Evolutionary conservation across 106 monocot genomes (phyloP), one percentile per base, ranked within the genome.

Genomic region (Ottelia alismoides): DNA sequence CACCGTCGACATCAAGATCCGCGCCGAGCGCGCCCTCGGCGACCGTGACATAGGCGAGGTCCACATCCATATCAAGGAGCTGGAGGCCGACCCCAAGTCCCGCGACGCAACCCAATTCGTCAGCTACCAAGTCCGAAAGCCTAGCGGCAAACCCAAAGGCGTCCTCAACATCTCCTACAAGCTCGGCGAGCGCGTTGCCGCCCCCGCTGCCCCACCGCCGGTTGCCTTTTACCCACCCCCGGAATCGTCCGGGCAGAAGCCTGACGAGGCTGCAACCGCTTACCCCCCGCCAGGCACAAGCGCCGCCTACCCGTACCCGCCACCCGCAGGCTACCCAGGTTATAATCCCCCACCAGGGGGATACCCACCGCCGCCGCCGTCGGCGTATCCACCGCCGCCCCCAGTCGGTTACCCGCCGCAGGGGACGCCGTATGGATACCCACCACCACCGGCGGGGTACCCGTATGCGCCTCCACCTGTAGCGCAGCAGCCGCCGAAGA

Each of bases 1-100:
- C 25, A 58, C 68, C 50, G 58, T 85, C 58, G 61, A 46, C 31
- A n/a, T 85, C 60, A 21, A 54, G 30, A 68, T 85, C 66, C 76
- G 85, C 54, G 45, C 76, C 22, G 70, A 76, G n/a, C 65, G 79
- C 35, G 17, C 63, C 25, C 56, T 85, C 35, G 73, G 85, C 31
- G 79, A 85, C 62, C 76, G 72, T 28, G 59, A 76, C 49, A 56
- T 85, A 51, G 79, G 85, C 53, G 72, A 63, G 69, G 79, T 85
- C 12, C 53, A 49, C 22, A 44, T 85, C 55, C 85, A 76, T 0
- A 28, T 85, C 22, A 29, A 30, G 22, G 85, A 80, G 25, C 57
- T 85, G 46, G 60, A 60, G 44, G 53, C 68, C 48, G 66, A 20
- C 58, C n/a, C 52, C 58, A 25, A 40, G 22, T 68, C 86, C 56